phyloP scores from a whole-genome alignment of 352 stramenopile genomes.

The Globisporangium cylindrosporum region DNA sequence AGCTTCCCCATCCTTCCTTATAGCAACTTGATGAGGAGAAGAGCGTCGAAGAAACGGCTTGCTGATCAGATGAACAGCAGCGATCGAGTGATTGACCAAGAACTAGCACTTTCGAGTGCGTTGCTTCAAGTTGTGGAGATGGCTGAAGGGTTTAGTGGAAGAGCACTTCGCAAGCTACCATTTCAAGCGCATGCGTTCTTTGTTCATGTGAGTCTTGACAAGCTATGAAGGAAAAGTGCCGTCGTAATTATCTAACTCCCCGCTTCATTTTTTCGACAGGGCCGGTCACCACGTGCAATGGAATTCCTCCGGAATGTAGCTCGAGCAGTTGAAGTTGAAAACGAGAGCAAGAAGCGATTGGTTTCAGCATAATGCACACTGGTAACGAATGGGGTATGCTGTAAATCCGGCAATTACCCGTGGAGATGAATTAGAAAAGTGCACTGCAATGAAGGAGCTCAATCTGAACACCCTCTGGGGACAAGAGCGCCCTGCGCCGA shows the following conservation, averaged over 20 bases:
- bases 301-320: constrained; percentile 7
- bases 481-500: no score
- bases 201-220: constrained; percentile 34
- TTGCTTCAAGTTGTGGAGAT: constrained; percentile 44
- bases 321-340: constrained; percentile 3
- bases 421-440: neutral
- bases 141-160: constrained; percentile 67
- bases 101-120: constrained; percentile 27
- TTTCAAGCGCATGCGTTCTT: constrained; percentile 82
- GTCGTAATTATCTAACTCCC: neutral
- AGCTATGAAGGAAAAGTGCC: neutral
- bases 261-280: neutral
- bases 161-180: constrained; percentile 78
- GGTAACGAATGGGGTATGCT: neutral
- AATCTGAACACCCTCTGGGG: no score
- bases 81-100: constrained; percentile 8
- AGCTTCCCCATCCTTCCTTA: constrained; percentile 24
- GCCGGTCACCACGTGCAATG: neutral
- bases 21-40: constrained; percentile 22
- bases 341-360: neutral
- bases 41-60: constrained; percentile 32
- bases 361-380: neutral
- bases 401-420: neutral
- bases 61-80: constrained; percentile 37
- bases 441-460: neutral